Evolutionary conservation across 148 eudicot genomes (phyloP), one percentile per base, ranked within the genome.

Genomic region (Heliosperma pusillum): DNA sequence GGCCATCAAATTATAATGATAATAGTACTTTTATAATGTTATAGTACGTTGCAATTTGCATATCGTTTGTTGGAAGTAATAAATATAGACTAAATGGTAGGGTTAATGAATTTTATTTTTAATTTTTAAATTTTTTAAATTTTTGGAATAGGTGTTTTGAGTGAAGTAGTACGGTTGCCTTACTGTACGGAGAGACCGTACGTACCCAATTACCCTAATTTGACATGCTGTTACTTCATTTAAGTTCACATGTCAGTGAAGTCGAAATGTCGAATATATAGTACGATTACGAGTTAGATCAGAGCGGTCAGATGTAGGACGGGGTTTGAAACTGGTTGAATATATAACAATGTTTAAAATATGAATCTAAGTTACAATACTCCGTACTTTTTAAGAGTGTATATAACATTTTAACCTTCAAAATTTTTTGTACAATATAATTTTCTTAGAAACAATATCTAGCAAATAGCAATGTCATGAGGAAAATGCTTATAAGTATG

Each of bases 31-130:
- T 2, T 26, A 62, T 13, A 30, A 10, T 47, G 2, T 33, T 0
- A 33, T 33, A 33, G 45, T 65, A 65, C 45, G 21, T 65, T n/a
- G 69, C 44, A 30, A 65, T 65, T 65, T 63, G 17, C n/a, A 63
- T 10, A 11, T 12, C n/a, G 19, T 26, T 29, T 3, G 69, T 27
- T 65, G 65, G 8, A 11, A 19, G 45, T 16, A 30, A 6, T 65
- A 65, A 65, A 19, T 64, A 16, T n/a, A n/a, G n/a, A n/a, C n/a
- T n/a, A n/a, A n/a, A n/a, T 65, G 10, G 71, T 69, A 24, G 71
- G 71, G 57, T 45, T 65, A 8, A 36, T 36, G 15, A 8, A 19
- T 9, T 30, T 30, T 33, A 19, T 9, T 30, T 30, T 33, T 65
- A 0, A 33, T 1, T 30, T 5, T 65, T 7, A 30, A 17, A 33